Percentiles rank a stretch among this genome's conserved stretches.
phyloP scores from a whole-genome alignment of 306 rosid species.

The Mimosa pudica region DNA sequence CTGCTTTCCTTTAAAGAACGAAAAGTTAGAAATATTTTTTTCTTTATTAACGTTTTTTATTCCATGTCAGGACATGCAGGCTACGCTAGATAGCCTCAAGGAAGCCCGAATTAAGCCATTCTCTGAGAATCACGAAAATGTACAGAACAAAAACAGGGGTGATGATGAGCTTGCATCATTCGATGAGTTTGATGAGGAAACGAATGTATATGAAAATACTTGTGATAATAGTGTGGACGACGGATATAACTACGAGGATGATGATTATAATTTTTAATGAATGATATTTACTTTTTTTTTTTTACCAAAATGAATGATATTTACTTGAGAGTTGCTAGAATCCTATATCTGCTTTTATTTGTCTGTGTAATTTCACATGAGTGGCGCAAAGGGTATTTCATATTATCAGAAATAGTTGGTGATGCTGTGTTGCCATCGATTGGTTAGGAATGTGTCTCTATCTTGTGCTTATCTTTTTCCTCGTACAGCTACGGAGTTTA shows the following conservation, averaged over 20 bases:
- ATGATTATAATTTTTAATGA: constrained; percentile 5
- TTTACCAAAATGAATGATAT: not conserved
- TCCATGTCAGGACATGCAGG: constrained; percentile 19
- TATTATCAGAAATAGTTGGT: not conserved
- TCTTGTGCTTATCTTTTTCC: not conserved
- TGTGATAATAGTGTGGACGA: not conserved
- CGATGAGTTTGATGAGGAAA: constrained; percentile 1
- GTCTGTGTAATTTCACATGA: not conserved
- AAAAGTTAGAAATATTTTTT: not conserved
- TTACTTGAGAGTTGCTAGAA: not conserved
- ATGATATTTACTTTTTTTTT: not conserved
- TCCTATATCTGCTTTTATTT: constrained; percentile 8
- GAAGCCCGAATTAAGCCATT: constrained; percentile 34
- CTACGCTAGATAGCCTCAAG: constrained; percentile 23
- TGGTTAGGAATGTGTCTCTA: not conserved
- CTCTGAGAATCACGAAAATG: constrained; percentile 1
- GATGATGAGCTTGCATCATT: not conserved
- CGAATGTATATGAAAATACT: not conserved
- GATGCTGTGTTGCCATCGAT: not conserved
- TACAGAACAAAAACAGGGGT: constrained; percentile 15
- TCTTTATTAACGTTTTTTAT: not conserved
- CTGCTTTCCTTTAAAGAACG: not conserved
- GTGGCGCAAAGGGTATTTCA: constrained; percentile 3
- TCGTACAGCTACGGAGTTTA: not conserved
- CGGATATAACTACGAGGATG: constrained; percentile 17